Evolutionary conservation across 768 basidiomycete genomes (phyloP), one percentile per base, ranked within the genome.

Genomic region (Cystofilobasidium capitatum): DNA sequence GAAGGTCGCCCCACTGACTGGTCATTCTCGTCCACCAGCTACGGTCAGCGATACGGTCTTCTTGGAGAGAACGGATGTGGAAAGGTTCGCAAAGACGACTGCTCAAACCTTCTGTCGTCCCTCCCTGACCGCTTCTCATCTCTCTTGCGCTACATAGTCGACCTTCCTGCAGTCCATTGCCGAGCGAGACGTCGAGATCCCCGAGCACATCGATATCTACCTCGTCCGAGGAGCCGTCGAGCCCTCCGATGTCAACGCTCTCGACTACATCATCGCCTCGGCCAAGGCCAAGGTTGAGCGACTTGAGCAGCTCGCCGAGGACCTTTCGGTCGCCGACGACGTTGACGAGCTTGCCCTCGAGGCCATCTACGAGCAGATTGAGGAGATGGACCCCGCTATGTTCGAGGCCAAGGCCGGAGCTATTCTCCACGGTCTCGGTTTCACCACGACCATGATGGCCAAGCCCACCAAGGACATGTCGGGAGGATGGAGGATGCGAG

Each of bases 401-500:
- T 99, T 99, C 76, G 96, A 98, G 78, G 83, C 86, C 42, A 98
- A 98, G 79, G 94, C 96, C 1, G 88, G 88, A 62, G 88, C 88
- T 72, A 94, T 99, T 72, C 83, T 98, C n/a, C 89, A 94, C 73
- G 96, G 94, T 84, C 85, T 99, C 44, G 94, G 94, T 20, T 99
- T 99, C 80, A 81, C 82, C 58, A 83, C 83, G 73, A 76, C 80
- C 63, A 98, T 98, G 94, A 96, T 98, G 93, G 83, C 83, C 77
- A 89, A 87, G 78, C 88, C 92, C 4, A 99, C 94, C 36, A 94
- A 91, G 79, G 94, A 99, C 77, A 99, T 99, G 94, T 87, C 85
- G 74, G 94, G 94, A 83, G 94, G 94, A 73, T 99, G 94, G 94
- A 84, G 94, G 61, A 99, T 99, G 94, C 86, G 94, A 76, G 94